Conservation (phyloP, 208 protist species). For the Herpetomonas muscarum region DNA sequence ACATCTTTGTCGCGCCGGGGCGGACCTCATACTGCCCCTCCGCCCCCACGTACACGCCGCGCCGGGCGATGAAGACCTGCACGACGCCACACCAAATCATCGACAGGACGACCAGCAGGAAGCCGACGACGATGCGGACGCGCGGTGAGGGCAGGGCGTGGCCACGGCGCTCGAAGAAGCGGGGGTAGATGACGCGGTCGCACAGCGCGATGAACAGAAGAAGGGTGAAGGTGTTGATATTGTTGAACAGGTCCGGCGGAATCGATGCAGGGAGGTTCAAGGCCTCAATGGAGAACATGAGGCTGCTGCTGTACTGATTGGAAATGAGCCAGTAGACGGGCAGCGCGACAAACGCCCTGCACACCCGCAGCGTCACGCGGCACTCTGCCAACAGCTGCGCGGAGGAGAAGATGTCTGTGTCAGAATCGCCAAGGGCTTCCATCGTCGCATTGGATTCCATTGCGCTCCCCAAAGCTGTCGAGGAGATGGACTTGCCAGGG, state of each 20-base stretch:
- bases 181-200: slow-evolving; percentile 37
- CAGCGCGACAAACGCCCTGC: slow-evolving; percentile 45
- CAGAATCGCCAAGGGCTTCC: neutral
- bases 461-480: too few relatives aligned
- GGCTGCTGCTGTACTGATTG: slow-evolving; percentile 68
- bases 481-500: too few relatives aligned
- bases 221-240: slow-evolving; percentile 58
- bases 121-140: slow-evolving; percentile 30
- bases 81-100: slow-evolving; percentile 59
- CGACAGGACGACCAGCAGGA: slow-evolving; percentile 36
- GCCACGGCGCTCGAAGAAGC: slow-evolving; percentile 14
- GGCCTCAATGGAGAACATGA: slow-evolving; percentile 48
- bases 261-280: slow-evolving; percentile 31
- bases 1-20: slow-evolving; percentile 21
- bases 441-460: too few relatives aligned
- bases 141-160: slow-evolving; percentile 15
- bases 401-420: slow-evolving; percentile 2
- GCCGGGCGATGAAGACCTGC: slow-evolving; percentile 28
- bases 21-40: slow-evolving; percentile 34
- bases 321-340: slow-evolving; percentile 70
- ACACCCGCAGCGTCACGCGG: slow-evolving; percentile 31
- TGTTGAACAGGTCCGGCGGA: slow-evolving; percentile 65
- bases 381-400: slow-evolving; percentile 29
- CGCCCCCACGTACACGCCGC: slow-evolving; percentile 34
- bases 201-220: slow-evolving; percentile 40